Base-by-base conservation (phyloP, 1,139 yeast genomes). In the Lodderomyces metapsilosis region DNA sequence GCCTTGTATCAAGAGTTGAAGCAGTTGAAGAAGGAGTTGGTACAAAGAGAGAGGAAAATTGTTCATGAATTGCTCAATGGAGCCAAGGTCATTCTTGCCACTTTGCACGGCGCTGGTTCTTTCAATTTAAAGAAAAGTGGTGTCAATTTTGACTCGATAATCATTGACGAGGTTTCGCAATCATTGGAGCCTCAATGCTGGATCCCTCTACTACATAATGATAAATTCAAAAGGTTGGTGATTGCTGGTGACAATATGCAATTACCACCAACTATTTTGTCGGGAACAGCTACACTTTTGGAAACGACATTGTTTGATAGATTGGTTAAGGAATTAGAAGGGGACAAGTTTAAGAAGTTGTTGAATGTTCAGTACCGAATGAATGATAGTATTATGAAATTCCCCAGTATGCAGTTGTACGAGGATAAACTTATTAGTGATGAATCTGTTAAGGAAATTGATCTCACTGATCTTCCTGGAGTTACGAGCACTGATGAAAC, bases 111-210 rank as follows among this genome's bases (percentile, higher is more conserved):
- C 0, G 80, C 96, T 0, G 91, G 95, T 10, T 73, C 89, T 0
- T 69, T 81, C 52, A 89, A 84, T 40, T 62, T 88, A 7, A 53
- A 43, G 46, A 53, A 20, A 22, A 65, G 50, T 13, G 60, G 53
- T 51, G 73, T 72, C 5, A 56, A 82, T 13, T 88, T 92, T 55
- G 89, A 88, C 53, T 83, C 95, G 0, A 73, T 92, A 18, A 86
- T 92, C 16, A 89, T 92, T 36, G 98, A 92, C 61, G 98, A 92
- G 61, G 97, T 92, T 0, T 88, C 97, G 0, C 98, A 92, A 59
- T 76, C 97, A 3, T 63, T 91, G 43, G 97, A 92, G 56, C 96
- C 98, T 1, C 96, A 92, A 54, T 89, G 97, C 57, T 91, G 98
- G 98, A 88, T 92, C 23, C 98, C 98, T 0, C 49, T 92, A n/a